Conservation (phyloP, 2,329 filamentous ascomycete genomes). For the Iodosphaeria phyllophila region DNA sequence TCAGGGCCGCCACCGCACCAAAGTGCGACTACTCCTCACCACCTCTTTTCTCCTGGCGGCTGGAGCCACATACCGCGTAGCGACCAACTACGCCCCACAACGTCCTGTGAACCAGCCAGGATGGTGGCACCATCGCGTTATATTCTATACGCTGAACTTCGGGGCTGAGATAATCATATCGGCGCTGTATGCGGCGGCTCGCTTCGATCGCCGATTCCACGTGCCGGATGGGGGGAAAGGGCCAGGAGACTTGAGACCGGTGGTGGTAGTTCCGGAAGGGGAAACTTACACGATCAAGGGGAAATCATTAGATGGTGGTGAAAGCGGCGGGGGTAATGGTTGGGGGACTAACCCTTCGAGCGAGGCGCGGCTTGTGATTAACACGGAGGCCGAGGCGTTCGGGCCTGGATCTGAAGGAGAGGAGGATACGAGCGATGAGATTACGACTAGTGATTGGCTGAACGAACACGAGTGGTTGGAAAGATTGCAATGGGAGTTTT, state of each 20-base stretch:
- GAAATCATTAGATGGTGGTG: too few relatives aligned
- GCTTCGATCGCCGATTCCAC: conserved; percentile 14
- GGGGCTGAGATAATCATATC: conserved; percentile 25
- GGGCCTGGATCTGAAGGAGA: too few relatives aligned
- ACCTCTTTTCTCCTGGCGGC: conserved; percentile 30
- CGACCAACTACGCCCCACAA: conserved; percentile 25
- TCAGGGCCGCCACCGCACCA: conserved; percentile 30
- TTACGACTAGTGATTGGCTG: too few relatives aligned
- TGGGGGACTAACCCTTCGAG: too few relatives aligned
- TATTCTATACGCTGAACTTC: conserved; percentile 49
- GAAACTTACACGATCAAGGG: too few relatives aligned
- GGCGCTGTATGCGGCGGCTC: conserved; percentile 9
- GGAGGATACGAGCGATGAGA: too few relatives aligned
- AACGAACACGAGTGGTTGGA: too few relatives aligned
- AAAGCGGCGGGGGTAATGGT: too few relatives aligned
- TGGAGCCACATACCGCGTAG: conserved; percentile 37
- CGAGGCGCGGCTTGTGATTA: too few relatives aligned
- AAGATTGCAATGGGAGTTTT: too few relatives aligned
- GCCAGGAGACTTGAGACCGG: conserved; percentile 12
- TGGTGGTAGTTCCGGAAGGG: too few relatives aligned
- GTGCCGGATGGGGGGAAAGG: conserved; percentile 12
- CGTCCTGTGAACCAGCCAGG: conserved; percentile 24
- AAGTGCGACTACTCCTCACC: conserved; percentile 31
- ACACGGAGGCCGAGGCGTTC: too few relatives aligned
- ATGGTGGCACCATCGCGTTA: conserved; percentile 37